Evolutionary conservation across 2,329 filamentous ascomycete genomes (phyloP).

Genomic region (Hypoxylon sp.): DNA sequence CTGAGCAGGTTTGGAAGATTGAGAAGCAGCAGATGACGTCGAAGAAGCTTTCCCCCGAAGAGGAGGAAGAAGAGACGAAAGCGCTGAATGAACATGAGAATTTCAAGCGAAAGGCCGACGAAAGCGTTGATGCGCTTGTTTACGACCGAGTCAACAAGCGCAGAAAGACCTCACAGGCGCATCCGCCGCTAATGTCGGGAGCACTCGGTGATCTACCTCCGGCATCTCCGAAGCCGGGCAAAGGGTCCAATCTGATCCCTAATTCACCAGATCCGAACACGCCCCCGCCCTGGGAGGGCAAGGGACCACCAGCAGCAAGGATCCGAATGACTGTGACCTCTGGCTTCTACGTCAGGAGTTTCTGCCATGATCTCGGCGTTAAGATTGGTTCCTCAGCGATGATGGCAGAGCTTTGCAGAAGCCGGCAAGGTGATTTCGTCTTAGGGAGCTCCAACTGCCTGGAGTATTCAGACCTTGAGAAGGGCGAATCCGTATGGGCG

Average conservation of each 20-base stretch:
- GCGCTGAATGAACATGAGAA: slow-evolving; percentile 68
- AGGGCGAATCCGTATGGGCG: slow-evolving; percentile 85
- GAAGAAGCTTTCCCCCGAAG: slow-evolving; percentile 65
- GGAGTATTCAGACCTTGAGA: slow-evolving; percentile 80
- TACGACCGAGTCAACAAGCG: slow-evolving; percentile 61
- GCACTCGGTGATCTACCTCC: slow-evolving; percentile 66
- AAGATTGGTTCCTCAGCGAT: slow-evolving; percentile 84
- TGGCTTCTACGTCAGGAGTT: slow-evolving; percentile 94
- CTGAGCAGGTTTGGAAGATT: slow-evolving; percentile 76
- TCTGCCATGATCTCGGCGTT: slow-evolving; percentile 90
- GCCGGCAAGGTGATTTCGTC: slow-evolving; percentile 83
- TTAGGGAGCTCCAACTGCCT: slow-evolving; percentile 78
- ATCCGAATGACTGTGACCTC: slow-evolving; percentile 94
- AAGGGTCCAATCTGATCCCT: slow-evolving; percentile 67
- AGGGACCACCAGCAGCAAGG: slow-evolving; percentile 80
- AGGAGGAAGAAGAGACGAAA: slow-evolving; percentile 67
- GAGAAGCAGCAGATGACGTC: slow-evolving; percentile 67
- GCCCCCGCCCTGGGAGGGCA: slow-evolving; percentile 68
- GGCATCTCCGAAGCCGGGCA: slow-evolving; percentile 55
- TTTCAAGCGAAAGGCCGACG: slow-evolving; percentile 70
- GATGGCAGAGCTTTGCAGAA: slow-evolving; percentile 87
- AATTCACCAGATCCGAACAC: slow-evolving; percentile 60
- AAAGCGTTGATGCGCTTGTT: slow-evolving; percentile 68
- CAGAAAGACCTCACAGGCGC: slow-evolving; percentile 49
- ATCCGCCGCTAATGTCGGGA: slow-evolving; percentile 67